Evolutionary conservation across 2,329 filamentous ascomycete species (phyloP).

Genomic region (Xylariaceae sp.): DNA sequence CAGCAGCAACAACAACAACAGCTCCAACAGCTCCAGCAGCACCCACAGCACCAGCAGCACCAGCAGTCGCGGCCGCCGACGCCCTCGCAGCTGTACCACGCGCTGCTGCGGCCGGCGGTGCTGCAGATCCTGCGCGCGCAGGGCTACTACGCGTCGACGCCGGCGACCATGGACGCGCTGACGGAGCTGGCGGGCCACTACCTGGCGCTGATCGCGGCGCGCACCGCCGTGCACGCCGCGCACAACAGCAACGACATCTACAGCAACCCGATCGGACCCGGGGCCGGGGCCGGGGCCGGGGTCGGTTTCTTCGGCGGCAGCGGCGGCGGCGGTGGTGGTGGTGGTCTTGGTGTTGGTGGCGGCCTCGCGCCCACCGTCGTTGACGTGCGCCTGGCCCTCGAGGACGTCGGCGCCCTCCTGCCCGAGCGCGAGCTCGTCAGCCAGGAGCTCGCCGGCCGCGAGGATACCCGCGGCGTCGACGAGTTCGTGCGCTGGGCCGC

Average conservation of each 20-base stretch:
- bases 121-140: conserved; percentile 87
- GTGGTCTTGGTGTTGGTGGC: too few relatives aligned
- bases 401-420: conserved; percentile 68
- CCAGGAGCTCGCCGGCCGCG: conserved; percentile 61
- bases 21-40: too few relatives aligned
- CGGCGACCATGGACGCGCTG: conserved; percentile 78
- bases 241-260: conserved; percentile 48
- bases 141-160: conserved; percentile 77
- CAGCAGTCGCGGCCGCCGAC: conserved; percentile 6
- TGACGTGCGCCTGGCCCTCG: conserved; percentile 79
- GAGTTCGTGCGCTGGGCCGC: conserved; percentile 74
- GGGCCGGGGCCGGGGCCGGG: too few relatives aligned
- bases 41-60: too few relatives aligned
- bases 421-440: conserved; percentile 61
- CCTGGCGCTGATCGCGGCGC: conserved; percentile 64
- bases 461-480: conserved; percentile 71
- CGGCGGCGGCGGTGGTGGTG: too few relatives aligned
- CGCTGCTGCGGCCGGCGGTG: conserved; percentile 76
- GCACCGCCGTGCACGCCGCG: conserved; percentile 62
- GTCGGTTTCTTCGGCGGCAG: too few relatives aligned
- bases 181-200: conserved; percentile 82
- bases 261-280: too few relatives aligned
- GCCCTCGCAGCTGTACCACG: conserved; percentile 40
- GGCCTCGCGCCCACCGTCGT: conserved; percentile 49
- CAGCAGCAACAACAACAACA: too few relatives aligned